A percentile compares a stretch with the other conserved stretches of the same genome.
phyloP scores from a whole-genome alignment of 352 stramenopile genomes.

The Bremia lactucae region DNA sequence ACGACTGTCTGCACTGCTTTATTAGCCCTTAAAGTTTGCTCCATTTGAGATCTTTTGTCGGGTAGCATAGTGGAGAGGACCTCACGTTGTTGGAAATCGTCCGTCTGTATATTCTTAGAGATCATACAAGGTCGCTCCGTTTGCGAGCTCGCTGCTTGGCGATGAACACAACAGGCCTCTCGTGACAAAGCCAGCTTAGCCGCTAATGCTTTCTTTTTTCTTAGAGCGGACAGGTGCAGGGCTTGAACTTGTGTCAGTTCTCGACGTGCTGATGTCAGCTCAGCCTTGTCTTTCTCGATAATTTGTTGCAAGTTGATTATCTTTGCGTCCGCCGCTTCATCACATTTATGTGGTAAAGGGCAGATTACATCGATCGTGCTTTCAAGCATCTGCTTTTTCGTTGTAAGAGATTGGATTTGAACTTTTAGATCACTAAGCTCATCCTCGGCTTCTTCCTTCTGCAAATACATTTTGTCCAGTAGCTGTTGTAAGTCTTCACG shows the following conservation, averaged over 20 bases:
- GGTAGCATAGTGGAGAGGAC: neutral
- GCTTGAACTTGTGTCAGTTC: constrained; percentile 42
- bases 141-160: constrained; percentile 7
- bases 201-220: constrained; percentile 35
- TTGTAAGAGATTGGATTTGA: constrained; percentile 37
- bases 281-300: constrained; percentile 29
- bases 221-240: constrained; percentile 24
- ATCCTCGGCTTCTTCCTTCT: constrained; percentile 27
- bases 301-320: constrained; percentile 31
- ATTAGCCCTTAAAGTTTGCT: neutral
- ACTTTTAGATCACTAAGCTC: constrained; percentile 37
- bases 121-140: constrained; percentile 2
- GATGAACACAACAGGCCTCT: constrained; percentile 1
- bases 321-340: constrained; percentile 18
- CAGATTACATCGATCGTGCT: neutral
- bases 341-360: constrained; percentile 1
- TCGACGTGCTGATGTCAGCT: constrained; percentile 27
- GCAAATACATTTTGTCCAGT: constrained; percentile 23
- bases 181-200: constrained; percentile 23
- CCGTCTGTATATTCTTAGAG: constrained; percentile 9
- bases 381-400: constrained; percentile 38
- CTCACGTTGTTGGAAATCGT: constrained; percentile 2
- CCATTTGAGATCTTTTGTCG: neutral
- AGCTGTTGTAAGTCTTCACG: constrained; percentile 20
- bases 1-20: neutral